A percentile compares a stretch with the other conserved stretches of the same genome.
Evolutionary conservation across 2,329 filamentous ascomycete genomes (phyloP).

Genomic region (Massarina eburnea): DNA sequence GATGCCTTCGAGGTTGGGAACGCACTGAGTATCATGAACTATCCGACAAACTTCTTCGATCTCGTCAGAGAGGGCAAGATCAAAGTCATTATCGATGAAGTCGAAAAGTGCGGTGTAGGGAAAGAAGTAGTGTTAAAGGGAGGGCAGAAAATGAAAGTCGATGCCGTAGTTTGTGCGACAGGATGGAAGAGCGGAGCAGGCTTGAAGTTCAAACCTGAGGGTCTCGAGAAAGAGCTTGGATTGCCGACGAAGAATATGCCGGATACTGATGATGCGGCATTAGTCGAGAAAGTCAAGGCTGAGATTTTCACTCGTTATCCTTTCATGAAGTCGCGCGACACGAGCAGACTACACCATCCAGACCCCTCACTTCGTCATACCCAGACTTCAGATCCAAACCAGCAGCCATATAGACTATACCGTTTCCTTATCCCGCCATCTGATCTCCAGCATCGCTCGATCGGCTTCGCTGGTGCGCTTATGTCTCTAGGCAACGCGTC

Average conservation of each 20-base stretch:
- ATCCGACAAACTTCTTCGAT: slow-evolving; percentile 58
- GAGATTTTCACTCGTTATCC: slow-evolving; percentile 59
- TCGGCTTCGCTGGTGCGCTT: slow-evolving; percentile 19
- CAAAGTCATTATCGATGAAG: slow-evolving; percentile 57
- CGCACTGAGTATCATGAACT: slow-evolving; percentile 62
- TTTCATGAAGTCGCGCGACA: slow-evolving; percentile 52
- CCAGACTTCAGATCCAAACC: slow-evolving; percentile 15
- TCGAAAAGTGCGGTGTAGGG: slow-evolving; percentile 51
- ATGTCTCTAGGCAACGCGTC: slow-evolving; percentile 41
- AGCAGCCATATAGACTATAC: slow-evolving; percentile 47
- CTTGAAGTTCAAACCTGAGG: slow-evolving; percentile 48
- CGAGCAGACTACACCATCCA: too few relatives aligned
- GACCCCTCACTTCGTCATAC: slow-evolving; percentile 43
- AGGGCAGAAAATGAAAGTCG: slow-evolving; percentile 47
- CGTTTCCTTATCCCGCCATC: slow-evolving; percentile 46
- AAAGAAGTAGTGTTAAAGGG: slow-evolving; percentile 53
- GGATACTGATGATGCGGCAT: too few relatives aligned
- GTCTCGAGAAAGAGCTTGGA: slow-evolving; percentile 26
- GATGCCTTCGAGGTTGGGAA: slow-evolving; percentile 45
- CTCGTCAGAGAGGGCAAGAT: slow-evolving; percentile 57
- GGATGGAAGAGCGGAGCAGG: slow-evolving; percentile 60
- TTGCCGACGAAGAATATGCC: slow-evolving; percentile 18
- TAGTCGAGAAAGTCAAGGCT: slow-evolving; percentile 44
- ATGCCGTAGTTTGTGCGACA: slow-evolving; percentile 57
- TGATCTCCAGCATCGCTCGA: not conserved